phyloP scores from a whole-genome alignment of 176 grass and related monocot species.

The sorghum (Sorghum bicolor) region DNA sequence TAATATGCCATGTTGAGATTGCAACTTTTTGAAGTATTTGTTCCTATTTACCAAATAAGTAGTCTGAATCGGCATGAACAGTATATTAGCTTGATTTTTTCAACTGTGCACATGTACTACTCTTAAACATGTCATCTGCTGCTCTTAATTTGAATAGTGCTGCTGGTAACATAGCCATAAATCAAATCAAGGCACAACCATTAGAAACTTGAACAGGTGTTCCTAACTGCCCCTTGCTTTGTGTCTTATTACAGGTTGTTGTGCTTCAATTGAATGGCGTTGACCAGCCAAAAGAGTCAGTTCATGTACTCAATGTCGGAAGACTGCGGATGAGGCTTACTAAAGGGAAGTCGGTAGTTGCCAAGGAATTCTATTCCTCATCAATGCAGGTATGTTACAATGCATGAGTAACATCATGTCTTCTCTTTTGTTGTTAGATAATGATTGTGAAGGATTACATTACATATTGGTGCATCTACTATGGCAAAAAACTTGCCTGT shows the following conservation, averaged over 20 bases:
- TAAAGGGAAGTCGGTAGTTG: conserved; percentile 61
- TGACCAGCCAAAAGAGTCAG: conserved; percentile 51
- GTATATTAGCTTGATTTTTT: conserved; percentile 17
- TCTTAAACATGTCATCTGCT: neutral
- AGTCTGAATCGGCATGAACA: neutral
- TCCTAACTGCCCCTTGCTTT: conserved; percentile 9
- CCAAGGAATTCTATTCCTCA: conserved; percentile 89
- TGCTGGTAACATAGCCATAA: neutral
- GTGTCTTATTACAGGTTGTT: conserved; percentile 47
- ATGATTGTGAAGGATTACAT: neutral
- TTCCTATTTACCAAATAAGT: neutral
- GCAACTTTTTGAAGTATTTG: neutral
- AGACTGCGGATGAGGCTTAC: conserved; percentile 71
- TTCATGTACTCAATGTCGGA: conserved; percentile 73
- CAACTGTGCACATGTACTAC: neutral
- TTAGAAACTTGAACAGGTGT: neutral
- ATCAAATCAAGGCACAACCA: neutral
- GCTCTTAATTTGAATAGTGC: neutral
- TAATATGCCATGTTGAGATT: neutral
- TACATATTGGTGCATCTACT: neutral
- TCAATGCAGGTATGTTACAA: conserved; percentile 67
- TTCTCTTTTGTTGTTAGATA: conserved; percentile 1
- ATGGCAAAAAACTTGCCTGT: neutral
- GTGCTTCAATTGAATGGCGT: conserved; percentile 69
- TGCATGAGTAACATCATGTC: neutral